These are phyloP conservation scores for Colletotrichum sp. DNA, from an alignment of 2,329 filamentous ascomycete genomes.

Conservation along the genomic window DNA sequence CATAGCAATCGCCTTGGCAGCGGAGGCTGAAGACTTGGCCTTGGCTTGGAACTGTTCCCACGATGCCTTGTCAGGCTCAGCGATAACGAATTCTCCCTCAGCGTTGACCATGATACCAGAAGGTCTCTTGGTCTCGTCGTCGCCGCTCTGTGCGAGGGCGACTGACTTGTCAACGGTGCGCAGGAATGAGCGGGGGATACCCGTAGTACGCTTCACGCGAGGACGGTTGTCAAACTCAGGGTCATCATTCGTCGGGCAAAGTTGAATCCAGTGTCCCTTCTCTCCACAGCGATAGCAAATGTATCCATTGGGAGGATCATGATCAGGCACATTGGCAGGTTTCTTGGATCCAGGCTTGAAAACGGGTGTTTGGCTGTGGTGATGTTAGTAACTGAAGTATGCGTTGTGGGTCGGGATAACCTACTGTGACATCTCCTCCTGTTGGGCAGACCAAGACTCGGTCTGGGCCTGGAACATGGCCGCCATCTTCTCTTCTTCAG, in stretches of 20 bases:
- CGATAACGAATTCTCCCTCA: conserved; percentile 96
- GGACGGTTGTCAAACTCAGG: conserved; percentile 94
- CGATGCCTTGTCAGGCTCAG: conserved; percentile 90
- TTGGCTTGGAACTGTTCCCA: conserved; percentile 99
- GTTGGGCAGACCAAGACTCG: conserved; percentile 91
- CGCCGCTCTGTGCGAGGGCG: conserved; percentile 73
- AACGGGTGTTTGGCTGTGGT: conserved; percentile 65
- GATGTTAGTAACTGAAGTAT: conserved; percentile 24
- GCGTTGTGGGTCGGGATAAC: conserved; percentile 29
- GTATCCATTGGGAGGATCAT: conserved; percentile 91
- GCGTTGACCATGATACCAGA: conserved; percentile 97
- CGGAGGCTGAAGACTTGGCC: conserved; percentile 82
- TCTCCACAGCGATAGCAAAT: conserved; percentile 96
- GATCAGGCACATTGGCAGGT: conserved; percentile 81
- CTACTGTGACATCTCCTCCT: conserved; percentile 89
- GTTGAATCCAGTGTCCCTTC: conserved; percentile 99
- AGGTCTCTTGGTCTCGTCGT: conserved; percentile 80
- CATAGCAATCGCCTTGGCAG: conserved; percentile 77
- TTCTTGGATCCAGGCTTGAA: conserved; percentile 67
- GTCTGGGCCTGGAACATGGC: conserved; percentile 91
- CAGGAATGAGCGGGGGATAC: conserved; percentile 93
- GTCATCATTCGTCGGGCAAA: conserved; percentile 97
- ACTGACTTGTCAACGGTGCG: conserved; percentile 94
- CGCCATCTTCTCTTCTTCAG: conserved; percentile 91
- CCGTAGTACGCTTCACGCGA: conserved; percentile 93